These are phyloP conservation scores for Pyrenochaeta sp. DNA, from an alignment of 2,329 filamentous ascomycete genomes.

Conservation along the genomic window DNA sequence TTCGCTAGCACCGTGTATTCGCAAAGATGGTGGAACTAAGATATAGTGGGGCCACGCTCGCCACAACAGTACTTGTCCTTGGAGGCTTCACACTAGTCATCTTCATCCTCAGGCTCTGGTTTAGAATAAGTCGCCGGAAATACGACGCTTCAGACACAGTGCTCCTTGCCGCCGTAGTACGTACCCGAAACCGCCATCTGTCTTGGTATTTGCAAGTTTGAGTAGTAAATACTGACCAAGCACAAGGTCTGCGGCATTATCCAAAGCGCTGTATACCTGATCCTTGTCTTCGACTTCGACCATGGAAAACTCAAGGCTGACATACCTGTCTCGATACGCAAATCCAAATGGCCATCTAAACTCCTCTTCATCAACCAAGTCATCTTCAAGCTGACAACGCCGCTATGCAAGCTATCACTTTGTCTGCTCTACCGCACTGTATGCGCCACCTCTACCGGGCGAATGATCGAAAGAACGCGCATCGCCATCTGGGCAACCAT, in stretches of 20 bases:
- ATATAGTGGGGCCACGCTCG: neutral
- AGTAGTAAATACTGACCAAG: neutral
- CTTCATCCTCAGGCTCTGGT: neutral
- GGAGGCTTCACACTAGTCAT: constrained; percentile 1
- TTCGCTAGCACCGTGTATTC: neutral
- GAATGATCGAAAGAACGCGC: neutral
- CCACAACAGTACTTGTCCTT: neutral
- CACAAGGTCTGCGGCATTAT: neutral
- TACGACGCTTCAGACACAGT: neutral
- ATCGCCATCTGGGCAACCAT: neutral
- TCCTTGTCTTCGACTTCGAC: neutral
- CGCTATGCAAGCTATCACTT: constrained; percentile 2
- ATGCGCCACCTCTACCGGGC: neutral
- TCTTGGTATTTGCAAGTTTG: neutral
- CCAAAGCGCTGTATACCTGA: constrained; percentile 1
- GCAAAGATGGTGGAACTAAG: neutral
- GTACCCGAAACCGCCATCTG: neutral
- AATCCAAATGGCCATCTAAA: neutral
- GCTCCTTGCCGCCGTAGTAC: neutral
- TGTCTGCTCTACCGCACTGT: constrained; percentile 1
- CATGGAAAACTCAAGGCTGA: constrained; percentile 1
- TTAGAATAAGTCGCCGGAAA: neutral
- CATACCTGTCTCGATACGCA: neutral
- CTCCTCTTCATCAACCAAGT: constrained; percentile 4
- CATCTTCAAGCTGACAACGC: constrained; percentile 4